Evolutionary conservation across 2,329 filamentous ascomycete genomes (phyloP).

Genomic region (Ramichloridium luteum): DNA sequence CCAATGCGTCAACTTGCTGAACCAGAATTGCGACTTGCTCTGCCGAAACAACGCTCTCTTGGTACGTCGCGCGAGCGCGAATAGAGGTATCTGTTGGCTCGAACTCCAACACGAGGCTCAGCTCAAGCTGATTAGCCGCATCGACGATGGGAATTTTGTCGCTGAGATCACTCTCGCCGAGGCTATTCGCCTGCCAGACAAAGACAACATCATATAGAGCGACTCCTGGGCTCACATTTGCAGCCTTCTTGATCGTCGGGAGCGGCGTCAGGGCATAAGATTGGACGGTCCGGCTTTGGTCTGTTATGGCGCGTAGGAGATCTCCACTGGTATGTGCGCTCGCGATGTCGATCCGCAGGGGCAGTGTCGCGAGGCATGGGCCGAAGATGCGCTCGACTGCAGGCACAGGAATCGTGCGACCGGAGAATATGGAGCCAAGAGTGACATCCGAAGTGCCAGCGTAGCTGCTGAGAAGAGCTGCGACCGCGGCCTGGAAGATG

Average conservation of each 20-base stretch:
- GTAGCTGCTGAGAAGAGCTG: constrained; percentile 54
- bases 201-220: constrained; percentile 64
- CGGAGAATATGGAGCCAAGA: constrained; percentile 72
- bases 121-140: constrained; percentile 62
- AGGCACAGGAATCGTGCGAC: constrained; percentile 58
- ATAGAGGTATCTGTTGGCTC: constrained; percentile 47
- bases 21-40: constrained; percentile 46
- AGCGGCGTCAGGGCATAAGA: constrained; percentile 53
- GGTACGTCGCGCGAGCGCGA: constrained; percentile 43
- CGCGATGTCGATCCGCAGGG: constrained; percentile 52
- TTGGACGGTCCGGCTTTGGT: constrained; percentile 52
- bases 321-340: constrained; percentile 43
- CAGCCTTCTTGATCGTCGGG: constrained; percentile 54
- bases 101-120: constrained; percentile 62
- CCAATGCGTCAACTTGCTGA: constrained; percentile 48
- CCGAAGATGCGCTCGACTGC: constrained; percentile 64
- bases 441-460: constrained; percentile 53
- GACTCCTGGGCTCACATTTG: constrained; percentile 42
- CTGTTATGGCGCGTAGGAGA: constrained; percentile 52
- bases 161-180: constrained; percentile 18
- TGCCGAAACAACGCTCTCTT: constrained; percentile 41
- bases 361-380: constrained; percentile 66
- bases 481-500: constrained; percentile 61
- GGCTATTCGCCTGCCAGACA: constrained; percentile 68
- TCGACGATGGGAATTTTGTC: constrained; percentile 42